Percentiles rank a stretch among this genome's conserved stretches.
These are phyloP conservation scores for Cryptosporidium ubiquitum DNA, from an alignment of 169 alveolate genomes.

Conservation along the genomic window DNA sequence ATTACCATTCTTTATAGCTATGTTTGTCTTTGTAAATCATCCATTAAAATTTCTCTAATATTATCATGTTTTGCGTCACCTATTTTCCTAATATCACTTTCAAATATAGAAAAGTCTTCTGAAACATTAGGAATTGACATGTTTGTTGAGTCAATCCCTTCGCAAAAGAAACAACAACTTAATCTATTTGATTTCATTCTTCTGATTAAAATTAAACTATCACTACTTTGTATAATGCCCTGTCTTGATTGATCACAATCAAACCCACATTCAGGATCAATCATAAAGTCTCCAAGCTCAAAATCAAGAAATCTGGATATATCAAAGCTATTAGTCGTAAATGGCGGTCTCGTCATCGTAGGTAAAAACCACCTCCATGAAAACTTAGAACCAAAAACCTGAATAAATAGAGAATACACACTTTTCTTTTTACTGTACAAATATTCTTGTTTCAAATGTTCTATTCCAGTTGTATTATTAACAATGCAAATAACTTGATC, in stretches of 20 bases:
- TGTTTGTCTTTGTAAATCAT: conserved; percentile 9
- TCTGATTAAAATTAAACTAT: not conserved
- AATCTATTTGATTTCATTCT: conserved; percentile 3
- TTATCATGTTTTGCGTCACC: not conserved
- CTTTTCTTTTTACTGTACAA: conserved; percentile 31
- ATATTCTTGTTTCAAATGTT: conserved; percentile 63
- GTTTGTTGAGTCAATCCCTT: conserved; percentile 24
- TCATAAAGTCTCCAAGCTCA: conserved; percentile 19
- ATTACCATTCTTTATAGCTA: not conserved
- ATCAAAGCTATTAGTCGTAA: conserved; percentile 37
- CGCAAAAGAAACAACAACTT: not conserved
- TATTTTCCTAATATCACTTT: not conserved
- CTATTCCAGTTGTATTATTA: conserved; percentile 68
- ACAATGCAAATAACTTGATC: conserved; percentile 52
- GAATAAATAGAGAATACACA: conserved; percentile 10
- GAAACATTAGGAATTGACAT: conserved; percentile 3
- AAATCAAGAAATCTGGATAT: conserved; percentile 36
- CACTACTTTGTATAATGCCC: not conserved
- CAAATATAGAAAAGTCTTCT: conserved; percentile 45
- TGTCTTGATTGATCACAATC: conserved; percentile 8
- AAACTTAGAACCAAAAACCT: conserved; percentile 55
- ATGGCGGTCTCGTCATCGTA: conserved; percentile 48
- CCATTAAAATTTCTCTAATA: conserved; percentile 16
- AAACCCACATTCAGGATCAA: conserved; percentile 23
- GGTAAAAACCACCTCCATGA: conserved; percentile 72